Base-by-base conservation (phyloP, 495 filamentous ascomycete genomes). In the Penicillium paradoxum region DNA sequence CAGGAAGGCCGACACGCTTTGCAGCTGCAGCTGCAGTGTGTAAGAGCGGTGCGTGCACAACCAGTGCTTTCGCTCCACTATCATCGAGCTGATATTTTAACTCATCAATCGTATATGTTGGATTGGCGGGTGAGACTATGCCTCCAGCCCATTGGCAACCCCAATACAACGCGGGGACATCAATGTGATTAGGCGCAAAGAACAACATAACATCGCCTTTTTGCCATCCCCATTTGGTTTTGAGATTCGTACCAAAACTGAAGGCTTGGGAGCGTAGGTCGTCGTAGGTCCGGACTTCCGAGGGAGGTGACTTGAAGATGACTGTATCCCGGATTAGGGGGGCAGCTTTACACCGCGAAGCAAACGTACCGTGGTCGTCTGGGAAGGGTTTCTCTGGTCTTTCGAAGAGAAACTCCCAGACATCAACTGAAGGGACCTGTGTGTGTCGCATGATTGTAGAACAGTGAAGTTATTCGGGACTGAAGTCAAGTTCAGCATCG, bases 81-180 rank as follows among this genome's bases (percentile, higher is more conserved):
- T 27, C 7, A 27, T 27, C 24, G 3, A 27, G 76, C 62, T 95
- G 90, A 63, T 85, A 90, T 8, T 83, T 79, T 10, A 97, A 77
- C 64, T 96, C 90, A 11, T 90, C 80, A 24, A 73, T 77, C 3
- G 83, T 89, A 63, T 95, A 93, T 7, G 76, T 76, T 17, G 91
- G 89, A 65, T 95, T 96, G 4, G 88, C 87, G 0, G 90, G 86
- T n/a, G 83, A 86, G 21, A 87, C 24, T 67, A 37, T 83, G 70
- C 88, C 91, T 36, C 89, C 90, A 0, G 88, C 83, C 80, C 85
- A 93, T 53, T 83, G 80, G 13, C 77, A 74, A n/a, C 89, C 91
- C 76, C 87, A 90, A 53, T 73, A 85, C 33, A 91, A 66, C 1
- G 73, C 58, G 13, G 84, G 76, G 17, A 78, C 75, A 59, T 90